Conservation (phyloP, 805 yeast species). For the Pichia insulana region DNA sequence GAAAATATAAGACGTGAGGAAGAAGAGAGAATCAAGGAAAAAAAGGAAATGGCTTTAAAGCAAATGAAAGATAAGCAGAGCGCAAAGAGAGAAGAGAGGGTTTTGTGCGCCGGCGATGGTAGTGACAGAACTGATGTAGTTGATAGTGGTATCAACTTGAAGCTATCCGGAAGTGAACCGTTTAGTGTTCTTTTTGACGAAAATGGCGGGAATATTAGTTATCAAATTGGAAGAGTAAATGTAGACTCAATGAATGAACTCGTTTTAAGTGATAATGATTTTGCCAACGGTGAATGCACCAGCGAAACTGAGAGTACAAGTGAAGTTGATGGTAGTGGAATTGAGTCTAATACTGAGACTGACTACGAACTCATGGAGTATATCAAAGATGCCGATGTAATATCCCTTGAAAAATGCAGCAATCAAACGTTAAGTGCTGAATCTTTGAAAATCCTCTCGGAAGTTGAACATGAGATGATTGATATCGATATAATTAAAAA, state of each 20-base stretch:
- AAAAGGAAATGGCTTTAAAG: conserved; percentile 50
- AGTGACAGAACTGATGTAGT: conserved; percentile 10
- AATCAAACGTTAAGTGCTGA: background rate
- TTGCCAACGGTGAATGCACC: conserved; percentile 1
- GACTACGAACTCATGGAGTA: background rate
- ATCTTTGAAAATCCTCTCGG: background rate
- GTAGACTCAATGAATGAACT: background rate
- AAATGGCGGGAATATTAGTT: too few relatives aligned
- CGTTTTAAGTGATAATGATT: background rate
- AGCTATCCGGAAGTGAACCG: too few relatives aligned
- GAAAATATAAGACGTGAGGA: conserved; percentile 65
- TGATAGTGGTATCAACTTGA: background rate
- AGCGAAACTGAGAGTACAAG: background rate
- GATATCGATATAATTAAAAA: background rate
- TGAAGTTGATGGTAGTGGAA: background rate
- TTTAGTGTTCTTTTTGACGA: too few relatives aligned
- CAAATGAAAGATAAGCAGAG: conserved; percentile 12
- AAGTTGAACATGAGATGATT: background rate
- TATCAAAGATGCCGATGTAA: background rate
- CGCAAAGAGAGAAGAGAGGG: too few relatives aligned
- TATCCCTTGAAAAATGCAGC: background rate
- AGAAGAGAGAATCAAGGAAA: conserved; percentile 55
- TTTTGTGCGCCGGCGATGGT: conserved; percentile 16
- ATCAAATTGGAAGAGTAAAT: too few relatives aligned
- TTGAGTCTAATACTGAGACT: background rate